Evolutionary conservation across 768 basidiomycete species (phyloP), one percentile per base, ranked within the genome.

Genomic region (Tylopilus subfusipes): DNA sequence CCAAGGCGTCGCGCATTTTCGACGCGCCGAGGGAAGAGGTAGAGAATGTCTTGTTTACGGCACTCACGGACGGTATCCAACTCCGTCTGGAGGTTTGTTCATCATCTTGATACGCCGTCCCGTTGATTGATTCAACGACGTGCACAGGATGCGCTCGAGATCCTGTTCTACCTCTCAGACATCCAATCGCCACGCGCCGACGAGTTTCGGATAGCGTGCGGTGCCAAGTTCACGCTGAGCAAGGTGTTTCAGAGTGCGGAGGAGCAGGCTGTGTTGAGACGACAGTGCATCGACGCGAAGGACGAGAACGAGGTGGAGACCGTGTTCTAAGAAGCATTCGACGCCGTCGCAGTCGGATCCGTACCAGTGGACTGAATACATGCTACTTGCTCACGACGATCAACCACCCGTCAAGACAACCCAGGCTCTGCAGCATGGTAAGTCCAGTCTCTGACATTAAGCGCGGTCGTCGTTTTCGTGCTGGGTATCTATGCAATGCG

Each of bases 191-290:
- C 73, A 3, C 77, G 85, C 5, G 68, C 68, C 1, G 82, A 83
- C 18, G 87, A 88, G 63, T 90, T 87, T 75, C 75, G 82, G 29
- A 60, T 68, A 38, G 74, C 73, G 6, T 86, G 83, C 52, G 76
- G 80, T 46, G 59, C 54, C 16, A 78, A 69, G 56, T 91, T 88
- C 69, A 70, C 69, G 42, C 68, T 84, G 22, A 84, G 90, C 19
- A 87, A 85, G 8, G 71, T 83, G 24, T 93, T 93, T 75, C 85
- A 82, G 70, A 67, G 75, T 3, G 58, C 62, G 3, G 75, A 75
- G 30, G 85, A 92, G 59, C 72, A 83, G 27, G 74, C 62, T 5
- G 66, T 54, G 38, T 62, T 84, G 60, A 68, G 70, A 48, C 62
- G 53, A 48, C 55, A 60, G 40, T 66, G 62, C 42, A 39, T 63